A percentile compares a stretch with the other conserved stretches of the same genome.
Conservation (phyloP, 2,329 filamentous ascomycete species). For the Clonostachys rhizophaga region DNA sequence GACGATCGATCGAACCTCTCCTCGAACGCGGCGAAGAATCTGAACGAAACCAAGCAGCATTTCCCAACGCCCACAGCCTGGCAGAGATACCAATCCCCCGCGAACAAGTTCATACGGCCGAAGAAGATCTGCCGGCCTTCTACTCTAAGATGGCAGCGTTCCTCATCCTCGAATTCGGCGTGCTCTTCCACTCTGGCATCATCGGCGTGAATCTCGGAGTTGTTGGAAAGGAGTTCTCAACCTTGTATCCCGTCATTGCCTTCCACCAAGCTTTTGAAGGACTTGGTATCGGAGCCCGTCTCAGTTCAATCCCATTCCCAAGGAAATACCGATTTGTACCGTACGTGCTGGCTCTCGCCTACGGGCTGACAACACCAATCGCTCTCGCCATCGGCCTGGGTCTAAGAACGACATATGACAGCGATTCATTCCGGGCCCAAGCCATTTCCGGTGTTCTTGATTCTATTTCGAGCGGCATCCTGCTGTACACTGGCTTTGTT, state of each 20-base stretch:
- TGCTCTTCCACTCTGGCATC: slow-evolving; percentile 92
- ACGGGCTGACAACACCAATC: slow-evolving; percentile 76
- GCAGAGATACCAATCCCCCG: too few species aligned
- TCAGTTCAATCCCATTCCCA: slow-evolving; percentile 76
- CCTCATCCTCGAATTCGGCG: slow-evolving; percentile 91
- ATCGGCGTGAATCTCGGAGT: slow-evolving; percentile 77
- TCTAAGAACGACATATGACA: background rate
- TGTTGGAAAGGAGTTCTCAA: slow-evolving; percentile 41
- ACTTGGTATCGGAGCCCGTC: slow-evolving; percentile 78
- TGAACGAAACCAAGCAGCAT: too few species aligned
- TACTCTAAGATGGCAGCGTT: slow-evolving; percentile 77
- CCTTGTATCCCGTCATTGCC: slow-evolving; percentile 62
- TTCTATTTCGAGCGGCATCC: slow-evolving; percentile 79
- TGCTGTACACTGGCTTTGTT: slow-evolving; percentile 89
- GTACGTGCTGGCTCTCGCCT: slow-evolving; percentile 66
- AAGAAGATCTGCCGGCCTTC: slow-evolving; percentile 30
- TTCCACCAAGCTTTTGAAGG: slow-evolving; percentile 96
- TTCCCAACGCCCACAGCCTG: too few species aligned
- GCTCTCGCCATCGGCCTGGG: slow-evolving; percentile 82
- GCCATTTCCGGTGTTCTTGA: slow-evolving; percentile 88
- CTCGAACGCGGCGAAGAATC: too few species aligned
- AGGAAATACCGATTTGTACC: slow-evolving; percentile 65
- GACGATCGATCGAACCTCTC: too few species aligned
- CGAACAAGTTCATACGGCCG: too few species aligned
- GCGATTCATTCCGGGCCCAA: slow-evolving; percentile 51